phyloP scores from a whole-genome alignment of 1,284 basidiomycete genomes.

The Tremellales sp. region DNA sequence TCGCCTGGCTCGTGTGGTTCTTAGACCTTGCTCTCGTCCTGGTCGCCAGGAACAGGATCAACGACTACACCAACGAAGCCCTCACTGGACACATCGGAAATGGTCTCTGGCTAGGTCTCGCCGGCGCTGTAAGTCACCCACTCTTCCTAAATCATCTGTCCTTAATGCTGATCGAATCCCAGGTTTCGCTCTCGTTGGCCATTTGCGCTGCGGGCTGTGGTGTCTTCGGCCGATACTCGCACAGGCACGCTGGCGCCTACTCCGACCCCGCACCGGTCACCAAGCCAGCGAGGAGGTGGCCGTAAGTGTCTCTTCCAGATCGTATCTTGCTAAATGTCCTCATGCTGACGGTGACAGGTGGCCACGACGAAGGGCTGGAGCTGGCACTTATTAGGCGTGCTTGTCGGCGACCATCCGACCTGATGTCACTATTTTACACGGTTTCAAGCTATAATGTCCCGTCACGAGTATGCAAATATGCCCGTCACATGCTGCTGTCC shows the following conservation, averaged over 20 bases:
- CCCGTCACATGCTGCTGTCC: too few relatives aligned
- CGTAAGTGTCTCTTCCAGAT: background rate
- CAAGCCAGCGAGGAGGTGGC: background rate
- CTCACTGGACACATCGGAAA: slow-evolving; percentile 31
- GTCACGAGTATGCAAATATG: too few relatives aligned
- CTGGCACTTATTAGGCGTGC: background rate
- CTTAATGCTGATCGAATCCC: background rate
- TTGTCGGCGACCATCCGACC: too few relatives aligned
- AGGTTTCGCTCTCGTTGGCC: slow-evolving; percentile 30
- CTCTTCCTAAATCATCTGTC: background rate
- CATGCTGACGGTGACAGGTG: background rate
- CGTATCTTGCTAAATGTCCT: too few relatives aligned
- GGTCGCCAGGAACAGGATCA: slow-evolving; percentile 27
- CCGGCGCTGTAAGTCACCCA: slow-evolving; percentile 29
- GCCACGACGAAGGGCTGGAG: background rate
- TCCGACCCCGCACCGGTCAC: background rate
- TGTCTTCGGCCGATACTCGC: slow-evolving; percentile 31
- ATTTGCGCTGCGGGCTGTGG: slow-evolving; percentile 36
- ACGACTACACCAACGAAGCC: slow-evolving; percentile 19
- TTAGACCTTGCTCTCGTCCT: slow-evolving; percentile 32
- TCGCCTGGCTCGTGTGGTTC: slow-evolving; percentile 32
- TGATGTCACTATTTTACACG: too few relatives aligned
- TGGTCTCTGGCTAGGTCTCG: slow-evolving; percentile 39
- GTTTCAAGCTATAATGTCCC: too few relatives aligned
- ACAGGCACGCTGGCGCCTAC: background rate